Conservation (phyloP, 805 yeast genomes). For the Suhomyces faveliae region DNA sequence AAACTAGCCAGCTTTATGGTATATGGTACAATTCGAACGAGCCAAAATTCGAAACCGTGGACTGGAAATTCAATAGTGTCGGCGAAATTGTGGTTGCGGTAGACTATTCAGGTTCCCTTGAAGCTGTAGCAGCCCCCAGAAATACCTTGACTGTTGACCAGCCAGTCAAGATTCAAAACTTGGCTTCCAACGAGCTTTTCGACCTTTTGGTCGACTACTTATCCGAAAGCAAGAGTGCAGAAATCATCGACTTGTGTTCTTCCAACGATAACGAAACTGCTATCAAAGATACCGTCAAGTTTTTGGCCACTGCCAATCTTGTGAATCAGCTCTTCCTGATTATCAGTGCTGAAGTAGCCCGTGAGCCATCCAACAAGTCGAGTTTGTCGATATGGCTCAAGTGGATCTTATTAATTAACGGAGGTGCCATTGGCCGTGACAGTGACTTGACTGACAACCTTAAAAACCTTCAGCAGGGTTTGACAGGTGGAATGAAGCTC, state of each 20-base stretch:
- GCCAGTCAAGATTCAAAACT: slow-evolving; percentile 22
- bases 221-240: slow-evolving; percentile 8
- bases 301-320: slow-evolving; percentile 24
- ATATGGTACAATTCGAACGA: slow-evolving; percentile 38
- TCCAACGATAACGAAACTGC: slow-evolving; percentile 28
- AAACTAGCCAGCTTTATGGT: slow-evolving; percentile 29
- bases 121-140: not conserved
- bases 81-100: slow-evolving; percentile 13
- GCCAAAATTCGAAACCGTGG: slow-evolving; percentile 22
- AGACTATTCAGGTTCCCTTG: slow-evolving; percentile 4
- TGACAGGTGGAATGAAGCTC: slow-evolving; percentile 53
- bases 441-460: slow-evolving; percentile 54
- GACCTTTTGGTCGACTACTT: slow-evolving; percentile 12
- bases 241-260: slow-evolving; percentile 23
- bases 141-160: slow-evolving; percentile 17
- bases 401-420: slow-evolving; percentile 72
- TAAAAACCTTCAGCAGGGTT: slow-evolving; percentile 54
- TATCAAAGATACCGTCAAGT: slow-evolving; percentile 36
- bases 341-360: slow-evolving; percentile 27
- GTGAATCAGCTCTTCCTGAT: slow-evolving; percentile 26
- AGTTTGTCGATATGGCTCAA: slow-evolving; percentile 65
- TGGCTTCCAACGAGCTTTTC: slow-evolving; percentile 20
- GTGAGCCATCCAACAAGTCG: slow-evolving; percentile 25
- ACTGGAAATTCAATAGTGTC: slow-evolving; percentile 10
- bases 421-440: slow-evolving; percentile 57